These are phyloP conservation scores for Zopfia rhizophila DNA, from an alignment of 2,329 filamentous ascomycete species.

Conservation along the genomic window DNA sequence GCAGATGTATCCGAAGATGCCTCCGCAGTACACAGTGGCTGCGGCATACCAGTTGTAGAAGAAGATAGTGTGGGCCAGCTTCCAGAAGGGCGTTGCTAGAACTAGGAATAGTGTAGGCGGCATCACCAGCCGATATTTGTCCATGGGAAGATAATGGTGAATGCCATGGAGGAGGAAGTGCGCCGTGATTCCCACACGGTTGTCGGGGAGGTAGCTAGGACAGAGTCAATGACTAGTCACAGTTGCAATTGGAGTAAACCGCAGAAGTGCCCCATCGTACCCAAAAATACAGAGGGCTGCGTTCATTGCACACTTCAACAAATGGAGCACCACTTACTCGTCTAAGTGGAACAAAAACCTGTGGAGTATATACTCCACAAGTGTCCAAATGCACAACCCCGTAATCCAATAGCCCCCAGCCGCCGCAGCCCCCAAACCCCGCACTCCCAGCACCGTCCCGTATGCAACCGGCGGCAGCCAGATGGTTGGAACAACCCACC, in stretches of 20 bases:
- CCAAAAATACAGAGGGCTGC: too few relatives aligned
- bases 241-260: too few relatives aligned
- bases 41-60: conserved; percentile 86
- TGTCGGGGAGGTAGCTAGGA: conserved; percentile 90
- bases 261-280: too few relatives aligned
- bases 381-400: conserved; percentile 84
- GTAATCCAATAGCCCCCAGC: conserved; percentile 72
- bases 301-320: too few relatives aligned
- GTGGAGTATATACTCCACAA: conserved; percentile 90
- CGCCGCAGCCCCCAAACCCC: conserved; percentile 64
- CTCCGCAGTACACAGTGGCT: conserved; percentile 83
- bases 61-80: conserved; percentile 84
- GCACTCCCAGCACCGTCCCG: conserved; percentile 72
- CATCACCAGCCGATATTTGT: conserved; percentile 97
- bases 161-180: conserved; percentile 97
- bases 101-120: conserved; percentile 86
- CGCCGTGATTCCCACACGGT: conserved; percentile 82
- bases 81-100: conserved; percentile 91
- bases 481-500: conserved; percentile 86
- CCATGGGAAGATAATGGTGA: conserved; percentile 99
- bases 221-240: too few relatives aligned
- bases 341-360: conserved; percentile 95
- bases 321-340: conserved; percentile 67
- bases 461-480: conserved; percentile 87
- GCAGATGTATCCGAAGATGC: conserved; percentile 93